Percentiles rank a stretch among this genome's conserved stretches.
phyloP scores from a whole-genome alignment of 345 rosid species.

The Aethionema arabicum region DNA sequence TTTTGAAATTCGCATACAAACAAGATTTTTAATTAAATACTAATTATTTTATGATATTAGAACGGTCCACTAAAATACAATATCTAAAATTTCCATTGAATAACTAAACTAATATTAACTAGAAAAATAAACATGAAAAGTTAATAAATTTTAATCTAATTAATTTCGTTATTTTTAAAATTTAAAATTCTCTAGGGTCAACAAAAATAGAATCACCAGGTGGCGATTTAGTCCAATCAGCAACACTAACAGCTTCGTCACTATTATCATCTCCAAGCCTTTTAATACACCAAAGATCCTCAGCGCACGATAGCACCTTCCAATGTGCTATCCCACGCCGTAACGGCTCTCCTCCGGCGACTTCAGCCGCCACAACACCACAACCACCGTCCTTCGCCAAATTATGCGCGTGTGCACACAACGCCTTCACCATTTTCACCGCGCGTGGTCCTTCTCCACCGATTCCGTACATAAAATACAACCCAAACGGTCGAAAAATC shows the following conservation, averaged over 20 bases:
- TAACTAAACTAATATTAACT: not conserved
- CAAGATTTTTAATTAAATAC: no score
- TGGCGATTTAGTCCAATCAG: constrained; percentile 92
- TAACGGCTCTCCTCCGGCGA: constrained; percentile 61
- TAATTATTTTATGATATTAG: no score
- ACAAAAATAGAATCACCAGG: constrained; percentile 80
- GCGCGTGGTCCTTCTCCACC: constrained; percentile 83
- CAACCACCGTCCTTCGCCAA: constrained; percentile 67
- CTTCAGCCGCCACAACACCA: constrained; percentile 79
- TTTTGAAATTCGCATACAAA: no score
- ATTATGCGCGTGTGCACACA: constrained; percentile 78
- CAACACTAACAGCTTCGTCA: constrained; percentile 74
- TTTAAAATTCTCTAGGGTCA: constrained; percentile 84
- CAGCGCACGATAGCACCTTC: constrained; percentile 67
- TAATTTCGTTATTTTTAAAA: not conserved
- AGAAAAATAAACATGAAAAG: not conserved
- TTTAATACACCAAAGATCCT: constrained; percentile 90
- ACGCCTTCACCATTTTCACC: constrained; percentile 49
- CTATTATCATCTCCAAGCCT: constrained; percentile 70
- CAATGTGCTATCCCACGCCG: constrained; percentile 75
- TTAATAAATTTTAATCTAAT: not conserved
- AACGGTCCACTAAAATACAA: no score
- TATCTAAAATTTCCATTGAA: no score
- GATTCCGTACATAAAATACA: constrained; percentile 73
- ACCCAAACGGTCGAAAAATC: constrained; percentile 75